Conservation (phyloP, 495 filamentous ascomycete genomes). For the Xylaria palmicola region DNA sequence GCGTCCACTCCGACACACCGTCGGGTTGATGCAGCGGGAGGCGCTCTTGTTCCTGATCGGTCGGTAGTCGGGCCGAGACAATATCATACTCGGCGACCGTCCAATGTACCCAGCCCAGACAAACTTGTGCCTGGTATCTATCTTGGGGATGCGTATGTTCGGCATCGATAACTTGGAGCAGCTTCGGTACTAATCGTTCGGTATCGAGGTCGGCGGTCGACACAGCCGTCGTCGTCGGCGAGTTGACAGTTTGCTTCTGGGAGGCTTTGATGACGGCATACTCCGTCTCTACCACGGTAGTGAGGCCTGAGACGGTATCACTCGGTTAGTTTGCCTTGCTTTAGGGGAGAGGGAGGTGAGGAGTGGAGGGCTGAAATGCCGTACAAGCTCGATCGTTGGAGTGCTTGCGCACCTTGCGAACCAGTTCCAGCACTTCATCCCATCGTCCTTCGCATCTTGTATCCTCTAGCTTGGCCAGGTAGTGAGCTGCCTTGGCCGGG, state of each 20-base stretch:
- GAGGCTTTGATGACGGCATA: slow-evolving; percentile 56
- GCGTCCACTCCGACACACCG: slow-evolving; percentile 65
- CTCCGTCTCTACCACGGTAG: slow-evolving; percentile 73
- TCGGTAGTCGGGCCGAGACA: slow-evolving; percentile 62
- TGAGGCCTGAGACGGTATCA: slow-evolving; percentile 56
- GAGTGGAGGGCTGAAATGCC: slow-evolving; percentile 23
- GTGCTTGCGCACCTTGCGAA: slow-evolving; percentile 91
- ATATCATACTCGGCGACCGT: slow-evolving; percentile 63
- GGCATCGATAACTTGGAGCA: slow-evolving; percentile 66
- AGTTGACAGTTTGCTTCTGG: slow-evolving; percentile 41
- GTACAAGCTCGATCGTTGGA: slow-evolving; percentile 82
- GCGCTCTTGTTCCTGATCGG: slow-evolving; percentile 54
- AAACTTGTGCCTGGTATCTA: slow-evolving; percentile 74
- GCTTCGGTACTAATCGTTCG: slow-evolving; percentile 57
- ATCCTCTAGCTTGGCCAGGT: slow-evolving; percentile 76
- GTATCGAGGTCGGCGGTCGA: slow-evolving; percentile 36
- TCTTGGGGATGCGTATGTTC: slow-evolving; percentile 62
- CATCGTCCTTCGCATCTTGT: slow-evolving; percentile 86
- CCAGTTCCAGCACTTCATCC: slow-evolving; percentile 85
- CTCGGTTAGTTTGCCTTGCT: slow-evolving; percentile 8
- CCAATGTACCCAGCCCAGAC: slow-evolving; percentile 81
- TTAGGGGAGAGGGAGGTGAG: not conserved
- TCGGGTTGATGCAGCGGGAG: slow-evolving; percentile 49
- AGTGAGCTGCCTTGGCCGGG: slow-evolving; percentile 70
- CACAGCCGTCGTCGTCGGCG: slow-evolving; percentile 40